A percentile compares a stretch with the other conserved stretches of the same genome.
phyloP scores from a whole-genome alignment of 768 basidiomycete species.

The Hortiboletus flavorubellus region DNA sequence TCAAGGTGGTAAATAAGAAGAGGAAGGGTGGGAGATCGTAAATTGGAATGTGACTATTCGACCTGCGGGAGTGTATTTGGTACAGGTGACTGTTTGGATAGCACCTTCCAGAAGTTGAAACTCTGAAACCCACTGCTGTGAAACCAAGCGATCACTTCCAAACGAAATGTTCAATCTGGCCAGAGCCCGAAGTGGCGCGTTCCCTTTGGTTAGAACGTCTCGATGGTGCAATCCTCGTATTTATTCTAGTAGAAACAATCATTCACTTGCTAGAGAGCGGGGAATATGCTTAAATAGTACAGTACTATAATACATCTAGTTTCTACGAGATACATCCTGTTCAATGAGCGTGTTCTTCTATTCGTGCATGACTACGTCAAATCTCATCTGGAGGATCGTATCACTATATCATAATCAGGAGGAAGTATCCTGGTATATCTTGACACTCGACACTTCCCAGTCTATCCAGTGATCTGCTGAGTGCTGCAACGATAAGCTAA shows the following conservation, averaged over 20 bases:
- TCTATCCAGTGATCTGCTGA: slow-evolving; percentile 40
- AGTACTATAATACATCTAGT: slow-evolving; percentile 17
- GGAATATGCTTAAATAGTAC: slow-evolving; percentile 10
- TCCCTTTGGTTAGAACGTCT: too few species aligned
- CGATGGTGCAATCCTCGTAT: too few species aligned
- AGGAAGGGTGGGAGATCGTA: slow-evolving; percentile 73
- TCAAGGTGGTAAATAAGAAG: slow-evolving; percentile 95
- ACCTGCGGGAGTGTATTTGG: slow-evolving; percentile 7
- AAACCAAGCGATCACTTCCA: neutral
- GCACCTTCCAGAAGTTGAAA: slow-evolving; percentile 5
- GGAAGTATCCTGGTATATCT: slow-evolving; percentile 57
- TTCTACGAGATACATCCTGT: slow-evolving; percentile 21
- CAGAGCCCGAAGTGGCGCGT: too few species aligned
- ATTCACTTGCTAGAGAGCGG: neutral
- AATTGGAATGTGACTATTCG: slow-evolving; percentile 8
- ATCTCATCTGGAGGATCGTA: neutral
- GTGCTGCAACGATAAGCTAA: neutral
- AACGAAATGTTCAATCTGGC: neutral
- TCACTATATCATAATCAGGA: slow-evolving; percentile 8
- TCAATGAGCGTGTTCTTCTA: slow-evolving; percentile 9
- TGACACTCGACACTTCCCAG: slow-evolving; percentile 78
- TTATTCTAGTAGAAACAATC: neutral
- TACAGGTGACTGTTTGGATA: slow-evolving; percentile 25
- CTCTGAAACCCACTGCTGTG: neutral
- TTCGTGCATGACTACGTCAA: slow-evolving; percentile 6